phyloP scores from a whole-genome alignment of 345 rosid genomes.

The Aquilaria yunnanensis region DNA sequence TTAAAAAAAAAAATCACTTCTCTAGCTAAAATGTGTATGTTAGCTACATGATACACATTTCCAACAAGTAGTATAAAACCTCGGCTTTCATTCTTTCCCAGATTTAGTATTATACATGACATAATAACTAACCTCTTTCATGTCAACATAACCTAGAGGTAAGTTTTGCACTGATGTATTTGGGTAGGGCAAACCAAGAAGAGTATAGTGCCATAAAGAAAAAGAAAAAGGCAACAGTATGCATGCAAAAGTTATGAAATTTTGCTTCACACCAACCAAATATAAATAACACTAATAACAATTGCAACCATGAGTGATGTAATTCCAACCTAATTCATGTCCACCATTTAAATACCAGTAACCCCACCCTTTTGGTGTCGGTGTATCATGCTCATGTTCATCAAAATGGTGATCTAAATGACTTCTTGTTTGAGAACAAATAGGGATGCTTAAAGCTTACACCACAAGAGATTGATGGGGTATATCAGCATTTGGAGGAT shows the following conservation, averaged over 20 bases:
- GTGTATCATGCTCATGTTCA: too few relatives aligned
- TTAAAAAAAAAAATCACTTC: conserved; percentile 12
- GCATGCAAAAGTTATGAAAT: background rate
- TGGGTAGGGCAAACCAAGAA: conserved; percentile 86
- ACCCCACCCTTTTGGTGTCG: too few relatives aligned
- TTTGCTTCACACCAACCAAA: background rate
- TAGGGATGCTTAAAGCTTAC: too few relatives aligned
- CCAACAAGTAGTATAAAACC: background rate
- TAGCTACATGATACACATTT: background rate
- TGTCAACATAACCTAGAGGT: conserved; percentile 72
- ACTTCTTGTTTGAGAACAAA: too few relatives aligned
- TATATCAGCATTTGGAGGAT: too few relatives aligned
- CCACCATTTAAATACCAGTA: conserved; percentile 26
- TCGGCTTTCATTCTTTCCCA: background rate
- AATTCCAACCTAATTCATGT: conserved; percentile 96
- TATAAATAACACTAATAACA: background rate
- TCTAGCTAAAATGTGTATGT: background rate
- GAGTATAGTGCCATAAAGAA: conserved; percentile 60
- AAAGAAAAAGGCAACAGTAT: too few relatives aligned
- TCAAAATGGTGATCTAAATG: too few relatives aligned
- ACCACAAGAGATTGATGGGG: too few relatives aligned
- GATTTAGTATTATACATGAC: background rate
- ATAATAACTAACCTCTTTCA: conserved; percentile 54
- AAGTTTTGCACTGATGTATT: conserved; percentile 87
- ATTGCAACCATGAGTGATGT: conserved; percentile 78